These are phyloP conservation scores for Phytophthora aleatoria DNA, from an alignment of 352 stramenopile species.

Conservation along the genomic window DNA sequence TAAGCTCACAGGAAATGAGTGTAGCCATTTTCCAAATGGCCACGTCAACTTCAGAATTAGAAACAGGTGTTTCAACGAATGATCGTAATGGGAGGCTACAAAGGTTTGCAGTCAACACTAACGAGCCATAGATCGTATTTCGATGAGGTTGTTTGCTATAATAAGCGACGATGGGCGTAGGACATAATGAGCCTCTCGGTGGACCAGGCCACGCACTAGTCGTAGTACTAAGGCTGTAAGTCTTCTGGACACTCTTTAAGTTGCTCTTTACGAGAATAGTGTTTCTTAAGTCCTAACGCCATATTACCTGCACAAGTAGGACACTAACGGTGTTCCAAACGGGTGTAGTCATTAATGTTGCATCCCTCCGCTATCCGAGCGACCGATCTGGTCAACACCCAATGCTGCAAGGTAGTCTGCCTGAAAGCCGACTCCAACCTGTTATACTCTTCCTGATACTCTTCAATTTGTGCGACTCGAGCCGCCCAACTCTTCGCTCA, in stretches of 20 bases:
- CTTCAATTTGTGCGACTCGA: conserved; percentile 7
- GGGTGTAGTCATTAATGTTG: conserved; percentile 1
- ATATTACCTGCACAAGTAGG: background rate
- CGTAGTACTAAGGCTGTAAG: no score
- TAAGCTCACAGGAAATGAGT: no score
- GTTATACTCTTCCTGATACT: background rate
- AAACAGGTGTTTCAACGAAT: background rate
- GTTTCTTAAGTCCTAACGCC: background rate
- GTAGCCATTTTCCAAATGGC: no score
- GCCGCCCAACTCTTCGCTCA: background rate
- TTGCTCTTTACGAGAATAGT: no score
- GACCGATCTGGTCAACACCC: conserved; percentile 15
- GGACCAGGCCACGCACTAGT: background rate
- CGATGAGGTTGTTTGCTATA: background rate
- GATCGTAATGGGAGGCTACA: no score
- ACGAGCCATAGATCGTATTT: background rate
- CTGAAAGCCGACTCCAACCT: no score
- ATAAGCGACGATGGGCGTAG: background rate
- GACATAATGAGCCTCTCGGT: background rate
- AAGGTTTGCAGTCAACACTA: background rate
- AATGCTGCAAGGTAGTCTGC: background rate
- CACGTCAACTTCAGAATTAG: background rate
- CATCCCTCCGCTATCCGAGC: conserved; percentile 19
- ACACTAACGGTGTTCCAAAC: conserved; percentile 10
- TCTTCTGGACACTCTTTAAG: no score